These are phyloP conservation scores for Xanthoceras sorbifolium DNA, from an alignment of 345 rosid species.

Conservation along the genomic window DNA sequence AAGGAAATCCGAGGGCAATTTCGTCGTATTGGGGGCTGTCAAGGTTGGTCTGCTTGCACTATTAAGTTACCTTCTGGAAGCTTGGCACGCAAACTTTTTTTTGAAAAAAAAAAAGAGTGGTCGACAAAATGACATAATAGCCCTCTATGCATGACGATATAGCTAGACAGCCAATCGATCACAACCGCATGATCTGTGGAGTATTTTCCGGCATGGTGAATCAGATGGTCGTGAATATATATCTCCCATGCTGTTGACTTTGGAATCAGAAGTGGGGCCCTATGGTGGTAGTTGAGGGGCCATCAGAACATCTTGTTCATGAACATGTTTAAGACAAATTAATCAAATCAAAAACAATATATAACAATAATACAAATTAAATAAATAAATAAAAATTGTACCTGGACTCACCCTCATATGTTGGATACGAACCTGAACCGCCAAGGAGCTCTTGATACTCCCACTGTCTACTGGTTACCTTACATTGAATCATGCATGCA, in stretches of 20 bases:
- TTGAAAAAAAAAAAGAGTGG: not conserved
- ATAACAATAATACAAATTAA: not conserved
- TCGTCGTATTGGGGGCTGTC: slow-evolving; percentile 16
- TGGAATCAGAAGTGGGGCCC: slow-evolving; percentile 5
- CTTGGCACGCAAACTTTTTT: not conserved
- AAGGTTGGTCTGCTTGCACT: slow-evolving; percentile 22
- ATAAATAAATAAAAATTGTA: not conserved
- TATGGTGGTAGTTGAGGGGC: slow-evolving; percentile 22
- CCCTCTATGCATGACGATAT: not conserved
- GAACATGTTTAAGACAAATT: not conserved
- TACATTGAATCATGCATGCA: not conserved
- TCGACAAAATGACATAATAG: not conserved
- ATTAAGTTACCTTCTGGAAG: slow-evolving; percentile 27
- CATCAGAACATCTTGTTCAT: not conserved
- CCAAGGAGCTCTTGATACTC: not conserved
- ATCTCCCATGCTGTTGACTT: slow-evolving; percentile 24
- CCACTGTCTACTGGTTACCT: not conserved
- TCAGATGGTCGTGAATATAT: slow-evolving; percentile 13
- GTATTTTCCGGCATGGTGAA: not conserved
- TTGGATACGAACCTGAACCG: not conserved
- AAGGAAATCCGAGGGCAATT: slow-evolving; percentile 12
- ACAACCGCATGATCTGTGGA: slow-evolving; percentile 16
- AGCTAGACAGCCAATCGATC: not conserved
- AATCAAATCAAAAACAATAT: not conserved
- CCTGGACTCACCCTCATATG: not conserved